These are phyloP conservation scores for Cyberlindnera suaveolens DNA, from an alignment of 805 yeast species.

Conservation along the genomic window DNA sequence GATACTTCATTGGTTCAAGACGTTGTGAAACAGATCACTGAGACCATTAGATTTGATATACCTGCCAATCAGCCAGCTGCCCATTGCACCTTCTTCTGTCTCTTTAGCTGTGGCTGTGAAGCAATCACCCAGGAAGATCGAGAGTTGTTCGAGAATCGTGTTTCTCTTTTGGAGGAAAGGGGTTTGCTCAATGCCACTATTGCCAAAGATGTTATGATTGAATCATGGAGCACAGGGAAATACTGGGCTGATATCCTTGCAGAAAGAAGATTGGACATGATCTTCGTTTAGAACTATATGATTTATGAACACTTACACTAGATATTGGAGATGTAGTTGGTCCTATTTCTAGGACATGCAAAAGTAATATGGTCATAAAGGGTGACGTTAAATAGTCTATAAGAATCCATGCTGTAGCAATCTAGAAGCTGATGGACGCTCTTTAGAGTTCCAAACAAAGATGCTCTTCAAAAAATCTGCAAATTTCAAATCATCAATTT, in stretches of 20 bases:
- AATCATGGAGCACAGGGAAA: slow-evolving; percentile 48
- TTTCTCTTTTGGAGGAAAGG: slow-evolving; percentile 30
- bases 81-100: slow-evolving; percentile 43
- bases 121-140: slow-evolving; percentile 30
- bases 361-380: not conserved
- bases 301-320: not conserved
- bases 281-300: slow-evolving; percentile 30
- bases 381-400: not conserved
- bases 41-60: slow-evolving; percentile 29
- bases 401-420: slow-evolving; percentile 51
- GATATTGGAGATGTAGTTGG: not conserved
- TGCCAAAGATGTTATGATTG: slow-evolving; percentile 33
- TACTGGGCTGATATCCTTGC: slow-evolving; percentile 48
- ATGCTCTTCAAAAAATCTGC: slow-evolving; percentile 24
- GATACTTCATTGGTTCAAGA: slow-evolving; percentile 43
- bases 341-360: not conserved
- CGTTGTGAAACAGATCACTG: slow-evolving; percentile 28
- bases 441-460: slow-evolving; percentile 40
- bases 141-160: slow-evolving; percentile 30
- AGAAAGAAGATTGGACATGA: slow-evolving; percentile 37
- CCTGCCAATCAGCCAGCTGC: slow-evolving; percentile 43
- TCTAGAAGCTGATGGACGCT: slow-evolving; percentile 46
- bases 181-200: slow-evolving; percentile 26
- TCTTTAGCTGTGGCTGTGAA: slow-evolving; percentile 53
- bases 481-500: slow-evolving; percentile 16